These are phyloP conservation scores for Cerioporus squamosus DNA, from an alignment of 1,284 basidiomycete genomes.

Conservation along the genomic window DNA sequence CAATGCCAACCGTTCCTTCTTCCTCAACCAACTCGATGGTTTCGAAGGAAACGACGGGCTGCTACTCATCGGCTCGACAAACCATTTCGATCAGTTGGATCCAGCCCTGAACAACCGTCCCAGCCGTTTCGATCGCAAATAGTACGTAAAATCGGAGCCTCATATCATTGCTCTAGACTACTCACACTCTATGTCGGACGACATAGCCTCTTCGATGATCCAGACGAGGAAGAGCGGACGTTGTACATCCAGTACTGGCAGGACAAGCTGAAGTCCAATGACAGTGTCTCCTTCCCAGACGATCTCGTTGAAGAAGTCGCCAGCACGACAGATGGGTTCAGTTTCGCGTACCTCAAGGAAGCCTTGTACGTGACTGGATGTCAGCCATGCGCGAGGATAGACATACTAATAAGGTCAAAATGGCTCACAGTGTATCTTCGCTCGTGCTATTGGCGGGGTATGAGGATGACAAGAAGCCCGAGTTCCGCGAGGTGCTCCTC, in stretches of 20 bases:
- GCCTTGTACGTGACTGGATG: constrained; percentile 63
- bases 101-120: constrained; percentile 76
- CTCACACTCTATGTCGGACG: background rate
- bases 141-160: constrained; percentile 48
- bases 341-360: constrained; percentile 85
- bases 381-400: background rate
- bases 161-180: background rate
- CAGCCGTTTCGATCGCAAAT: constrained; percentile 85
- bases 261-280: constrained; percentile 65
- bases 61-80: constrained; percentile 81
- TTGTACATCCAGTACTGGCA: constrained; percentile 81
- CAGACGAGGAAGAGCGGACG: constrained; percentile 61
- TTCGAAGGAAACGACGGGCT: constrained; percentile 78
- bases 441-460: constrained; percentile 59
- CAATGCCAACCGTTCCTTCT: constrained; percentile 78
- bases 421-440: constrained; percentile 55
- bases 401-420: background rate
- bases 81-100: constrained; percentile 81
- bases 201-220: constrained; percentile 65
- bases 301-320: constrained; percentile 63
- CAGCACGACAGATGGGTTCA: constrained; percentile 64
- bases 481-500: constrained; percentile 56
- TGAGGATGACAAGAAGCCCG: constrained; percentile 49
- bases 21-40: constrained; percentile 84
- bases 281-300: constrained; percentile 68